Evolutionary conservation across 768 basidiomycete genomes (phyloP), one percentile per base, ranked within the genome.

Genomic region (Saitozyma podzolica): DNA sequence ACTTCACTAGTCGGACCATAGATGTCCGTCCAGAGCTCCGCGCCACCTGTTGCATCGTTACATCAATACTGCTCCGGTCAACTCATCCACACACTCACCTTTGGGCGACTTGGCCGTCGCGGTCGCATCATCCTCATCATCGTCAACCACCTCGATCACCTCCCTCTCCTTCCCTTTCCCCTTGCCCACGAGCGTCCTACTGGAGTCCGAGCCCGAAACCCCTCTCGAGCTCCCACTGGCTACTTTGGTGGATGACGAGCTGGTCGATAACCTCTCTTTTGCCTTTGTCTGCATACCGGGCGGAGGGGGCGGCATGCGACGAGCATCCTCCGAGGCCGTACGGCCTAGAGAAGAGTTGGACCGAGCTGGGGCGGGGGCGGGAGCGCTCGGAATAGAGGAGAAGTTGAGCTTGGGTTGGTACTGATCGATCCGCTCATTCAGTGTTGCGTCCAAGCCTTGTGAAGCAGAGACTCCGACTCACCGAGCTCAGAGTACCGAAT

Each of bases 21-120:
- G 3, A 52, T 43, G 17, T 78, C 76, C 17, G 73, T 63, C 76
- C 76, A 78, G 70, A 78, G 74, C 40, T 68, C 58, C 40, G 59
- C 55, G 52, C 39, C 9, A 3, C 42, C 11, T 17, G 11, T 45
- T 37, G 6, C 14, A 51, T 42, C 52, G 11, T 45, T 37, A 4
- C 14, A 51, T 42, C 52, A 60, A 51, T 49, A 47, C 11, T 11
- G n/a, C 11, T 11, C 45, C 45, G 13, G 45, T 11, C 11, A 51
- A 40, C 50, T 63, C 39, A 45, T 19, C 11, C 10, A 37, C 54
- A 50, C 19, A 16, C 19, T 9, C 56, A 50, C 37, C n/a, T 13
- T 8, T 11, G 45, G 14, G 42, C 20, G 11, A 17, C 47, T 13
- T 20, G n/a, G n/a, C 43, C 20, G 50, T 45, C 2, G 41, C 1